These are phyloP conservation scores for Cladosporium sp. DNA, from an alignment of 2,329 filamentous ascomycete species.

Conservation along the genomic window DNA sequence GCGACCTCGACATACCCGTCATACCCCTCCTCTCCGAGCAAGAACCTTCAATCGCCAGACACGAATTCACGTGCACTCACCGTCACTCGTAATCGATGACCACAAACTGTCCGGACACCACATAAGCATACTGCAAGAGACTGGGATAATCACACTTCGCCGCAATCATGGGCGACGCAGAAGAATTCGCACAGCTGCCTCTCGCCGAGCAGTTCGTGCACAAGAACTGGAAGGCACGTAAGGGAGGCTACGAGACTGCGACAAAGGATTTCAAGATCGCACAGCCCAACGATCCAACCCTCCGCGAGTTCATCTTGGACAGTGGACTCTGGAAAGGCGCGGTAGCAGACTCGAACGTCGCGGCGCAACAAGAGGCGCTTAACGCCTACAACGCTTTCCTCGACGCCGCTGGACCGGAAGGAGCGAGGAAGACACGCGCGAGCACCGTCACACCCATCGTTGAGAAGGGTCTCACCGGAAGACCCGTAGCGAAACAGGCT, in stretches of 20 bases:
- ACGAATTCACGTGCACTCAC: not conserved
- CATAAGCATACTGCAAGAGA: not conserved
- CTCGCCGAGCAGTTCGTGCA: constrained; percentile 78
- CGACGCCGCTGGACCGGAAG: constrained; percentile 81
- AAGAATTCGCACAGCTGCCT: constrained; percentile 78
- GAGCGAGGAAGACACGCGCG: constrained; percentile 65
- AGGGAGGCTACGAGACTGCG: constrained; percentile 90
- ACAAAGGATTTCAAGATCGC: constrained; percentile 82
- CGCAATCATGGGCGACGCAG: constrained; percentile 74
- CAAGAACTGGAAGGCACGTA: constrained; percentile 98
- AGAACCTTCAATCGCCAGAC: not conserved
- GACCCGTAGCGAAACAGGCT: constrained; percentile 84
- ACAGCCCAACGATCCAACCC: constrained; percentile 79
- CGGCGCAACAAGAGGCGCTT: constrained; percentile 91
- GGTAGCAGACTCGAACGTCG: constrained; percentile 92
- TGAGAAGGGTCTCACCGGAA: constrained; percentile 89
- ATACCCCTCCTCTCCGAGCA: not conserved
- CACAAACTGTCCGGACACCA: constrained; percentile 1
- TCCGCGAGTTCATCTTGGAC: constrained; percentile 84
- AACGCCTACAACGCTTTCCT: constrained; percentile 86
- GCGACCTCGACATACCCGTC: not conserved
- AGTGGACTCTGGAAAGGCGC: constrained; percentile 86
- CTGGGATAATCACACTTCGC: not conserved
- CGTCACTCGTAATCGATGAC: constrained; percentile 1
- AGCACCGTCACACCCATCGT: constrained; percentile 75